phyloP scores from a whole-genome alignment of 2,329 filamentous ascomycete genomes.

The Arthrobotrys musiformis region DNA sequence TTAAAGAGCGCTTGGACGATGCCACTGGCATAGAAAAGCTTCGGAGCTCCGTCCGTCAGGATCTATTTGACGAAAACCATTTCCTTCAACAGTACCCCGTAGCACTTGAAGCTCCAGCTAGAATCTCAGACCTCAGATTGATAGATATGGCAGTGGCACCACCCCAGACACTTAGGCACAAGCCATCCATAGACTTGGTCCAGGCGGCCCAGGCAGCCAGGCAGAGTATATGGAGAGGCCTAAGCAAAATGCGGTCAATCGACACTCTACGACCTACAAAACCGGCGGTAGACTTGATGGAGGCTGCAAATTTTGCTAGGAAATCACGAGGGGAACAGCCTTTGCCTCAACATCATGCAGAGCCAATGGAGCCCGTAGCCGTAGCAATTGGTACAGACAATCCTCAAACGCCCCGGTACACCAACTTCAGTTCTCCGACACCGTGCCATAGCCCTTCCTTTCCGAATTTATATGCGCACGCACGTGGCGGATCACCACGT shows the following conservation, averaged over 20 bases:
- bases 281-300: slow-evolving; percentile 48
- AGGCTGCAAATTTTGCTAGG: slow-evolving; percentile 43
- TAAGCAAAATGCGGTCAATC: slow-evolving; percentile 38
- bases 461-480: slow-evolving; percentile 13
- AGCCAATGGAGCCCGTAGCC: neutral
- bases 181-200: slow-evolving; percentile 47
- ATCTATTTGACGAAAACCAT: slow-evolving; percentile 52
- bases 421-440: slow-evolving; percentile 29
- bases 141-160: slow-evolving; percentile 49
- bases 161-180: slow-evolving; percentile 39
- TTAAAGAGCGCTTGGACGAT: slow-evolving; percentile 55
- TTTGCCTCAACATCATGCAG: slow-evolving; percentile 3
- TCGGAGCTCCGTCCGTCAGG: slow-evolving; percentile 45
- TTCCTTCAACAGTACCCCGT: slow-evolving; percentile 48
- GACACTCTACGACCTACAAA: slow-evolving; percentile 26
- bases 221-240: slow-evolving; percentile 42
- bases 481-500: slow-evolving; percentile 19
- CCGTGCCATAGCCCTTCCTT: slow-evolving; percentile 4
- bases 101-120: slow-evolving; percentile 33
- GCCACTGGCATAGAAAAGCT: slow-evolving; percentile 48
- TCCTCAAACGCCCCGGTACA: slow-evolving; percentile 24
- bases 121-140: slow-evolving; percentile 31
- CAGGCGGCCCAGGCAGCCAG: slow-evolving; percentile 50
- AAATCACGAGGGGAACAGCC: slow-evolving; percentile 37
- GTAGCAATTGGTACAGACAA: slow-evolving; percentile 18